These are phyloP conservation scores for Pleurostoma richardsiae DNA, from an alignment of 2,329 filamentous ascomycete genomes.

Conservation along the genomic window DNA sequence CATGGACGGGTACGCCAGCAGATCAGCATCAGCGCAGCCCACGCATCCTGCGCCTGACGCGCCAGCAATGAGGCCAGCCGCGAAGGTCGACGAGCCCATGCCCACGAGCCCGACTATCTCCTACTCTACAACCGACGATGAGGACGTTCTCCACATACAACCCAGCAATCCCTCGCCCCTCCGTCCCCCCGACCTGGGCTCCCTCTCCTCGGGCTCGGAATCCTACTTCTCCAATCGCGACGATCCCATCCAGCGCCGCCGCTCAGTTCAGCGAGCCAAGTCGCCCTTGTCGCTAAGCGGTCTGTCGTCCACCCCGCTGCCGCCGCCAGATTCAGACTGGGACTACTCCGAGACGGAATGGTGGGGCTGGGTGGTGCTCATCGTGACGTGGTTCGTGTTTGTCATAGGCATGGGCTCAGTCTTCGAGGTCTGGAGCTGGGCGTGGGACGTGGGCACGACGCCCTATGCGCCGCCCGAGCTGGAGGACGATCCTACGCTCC, in stretches of 20 bases:
- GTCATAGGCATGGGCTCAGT: constrained; percentile 96
- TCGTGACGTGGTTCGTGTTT: constrained; percentile 92
- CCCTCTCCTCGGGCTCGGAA: constrained; percentile 54
- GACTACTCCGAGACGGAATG: constrained; percentile 94
- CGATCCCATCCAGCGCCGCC: constrained; percentile 34
- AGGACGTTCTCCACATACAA: constrained; percentile 66
- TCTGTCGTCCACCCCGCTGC: constrained; percentile 41
- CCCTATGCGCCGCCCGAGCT: constrained; percentile 93
- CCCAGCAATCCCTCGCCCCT: constrained; percentile 35
- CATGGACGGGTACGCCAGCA: constrained; percentile 38
- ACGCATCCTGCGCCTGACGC: constrained; percentile 11
- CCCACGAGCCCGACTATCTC: constrained; percentile 50
- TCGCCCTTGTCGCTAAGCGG: constrained; percentile 56
- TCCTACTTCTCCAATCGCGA: constrained; percentile 53
- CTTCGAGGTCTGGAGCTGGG: constrained; percentile 95
- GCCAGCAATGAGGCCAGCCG: constrained; percentile 8
- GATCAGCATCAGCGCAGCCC: constrained; percentile 13
- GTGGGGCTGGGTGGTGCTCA: constrained; percentile 94
- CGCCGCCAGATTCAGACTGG: constrained; percentile 56
- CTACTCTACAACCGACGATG: constrained; percentile 78
- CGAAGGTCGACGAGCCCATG: constrained; percentile 11
- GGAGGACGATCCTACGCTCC: constrained; percentile 89
- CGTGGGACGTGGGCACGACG: constrained; percentile 96
- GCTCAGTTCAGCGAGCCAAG: constrained; percentile 45
- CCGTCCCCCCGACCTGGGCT: constrained; percentile 29